Evolutionary conservation across 306 rosid genomes (phyloP).

Genomic region (Lupinus albus): DNA sequence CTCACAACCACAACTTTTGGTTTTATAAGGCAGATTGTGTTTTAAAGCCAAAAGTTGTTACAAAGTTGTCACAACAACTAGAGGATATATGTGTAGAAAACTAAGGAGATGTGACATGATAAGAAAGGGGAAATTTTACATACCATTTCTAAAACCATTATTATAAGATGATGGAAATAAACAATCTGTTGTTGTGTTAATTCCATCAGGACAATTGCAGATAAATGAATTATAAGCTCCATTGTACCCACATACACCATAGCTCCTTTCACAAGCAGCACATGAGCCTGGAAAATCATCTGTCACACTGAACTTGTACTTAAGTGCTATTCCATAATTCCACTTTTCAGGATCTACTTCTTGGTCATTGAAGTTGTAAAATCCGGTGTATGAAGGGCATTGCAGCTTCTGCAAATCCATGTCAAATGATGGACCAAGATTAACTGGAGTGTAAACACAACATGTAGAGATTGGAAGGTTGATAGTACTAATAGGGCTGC

Average conservation of each 20-base stretch:
- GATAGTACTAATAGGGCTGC: constrained; percentile 62
- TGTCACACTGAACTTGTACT: constrained; percentile 71
- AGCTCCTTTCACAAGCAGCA: constrained; percentile 63
- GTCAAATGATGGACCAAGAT: constrained; percentile 77
- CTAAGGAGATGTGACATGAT: neutral
- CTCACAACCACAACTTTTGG: no score
- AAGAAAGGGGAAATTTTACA: constrained; percentile 2
- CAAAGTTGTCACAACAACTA: no score
- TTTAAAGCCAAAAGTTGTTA: no score
- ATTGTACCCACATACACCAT: constrained; percentile 66
- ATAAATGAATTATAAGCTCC: constrained; percentile 56
- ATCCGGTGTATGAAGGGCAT: constrained; percentile 76
- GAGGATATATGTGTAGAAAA: no score
- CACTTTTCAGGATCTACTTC: constrained; percentile 71
- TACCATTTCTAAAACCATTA: constrained; percentile 59
- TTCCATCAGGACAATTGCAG: constrained; percentile 79
- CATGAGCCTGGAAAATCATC: constrained; percentile 77
- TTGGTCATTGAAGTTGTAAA: constrained; percentile 71
- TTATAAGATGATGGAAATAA: constrained; percentile 55
- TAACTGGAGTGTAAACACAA: constrained; percentile 80
- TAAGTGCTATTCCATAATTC: constrained; percentile 82
- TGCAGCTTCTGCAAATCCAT: constrained; percentile 83
- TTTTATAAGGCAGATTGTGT: no score
- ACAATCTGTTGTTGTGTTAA: constrained; percentile 68
- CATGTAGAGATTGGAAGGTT: constrained; percentile 71